Evolutionary conservation across 2,329 filamentous ascomycete species (phyloP).

Genomic region (Pseudopithomyces chartarum): DNA sequence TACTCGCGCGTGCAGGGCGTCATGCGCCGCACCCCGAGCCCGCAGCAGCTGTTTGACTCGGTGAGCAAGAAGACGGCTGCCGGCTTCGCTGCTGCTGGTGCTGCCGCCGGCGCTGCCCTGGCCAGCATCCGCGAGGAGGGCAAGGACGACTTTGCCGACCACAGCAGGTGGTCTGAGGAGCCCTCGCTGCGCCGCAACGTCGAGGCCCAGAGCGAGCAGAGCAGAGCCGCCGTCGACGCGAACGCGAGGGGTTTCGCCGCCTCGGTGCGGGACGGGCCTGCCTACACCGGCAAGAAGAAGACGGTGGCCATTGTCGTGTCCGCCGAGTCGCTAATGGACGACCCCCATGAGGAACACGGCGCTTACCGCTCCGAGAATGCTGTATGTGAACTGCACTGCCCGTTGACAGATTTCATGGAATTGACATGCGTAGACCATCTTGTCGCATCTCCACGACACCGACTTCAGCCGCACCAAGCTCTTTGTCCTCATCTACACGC

Average conservation of each 20-base stretch:
- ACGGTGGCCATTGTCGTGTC: conserved; percentile 89
- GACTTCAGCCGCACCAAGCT: conserved; percentile 76
- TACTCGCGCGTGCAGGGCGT: conserved; percentile 80
- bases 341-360: conserved; percentile 60
- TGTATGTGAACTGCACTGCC: conserved; percentile 59
- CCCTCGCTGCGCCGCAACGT: conserved; percentile 67
- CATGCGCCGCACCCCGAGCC: conserved; percentile 80
- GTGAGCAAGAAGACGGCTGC: conserved; percentile 82
- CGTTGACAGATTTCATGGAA: neutral
- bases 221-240: conserved; percentile 35
- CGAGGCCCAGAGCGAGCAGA: conserved; percentile 43
- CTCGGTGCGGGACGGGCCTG: conserved; percentile 29
- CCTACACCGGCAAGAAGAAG: conserved; percentile 54
- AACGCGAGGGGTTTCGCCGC: conserved; percentile 40
- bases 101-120: conserved; percentile 80
- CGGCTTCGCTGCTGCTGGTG: conserved; percentile 81
- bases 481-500: conserved; percentile 89
- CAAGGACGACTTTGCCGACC: conserved; percentile 78
- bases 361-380: conserved; percentile 74
- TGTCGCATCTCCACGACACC: conserved; percentile 83
- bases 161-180: conserved; percentile 92
- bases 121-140: conserved; percentile 85
- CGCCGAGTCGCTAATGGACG: conserved; percentile 68
- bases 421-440: conserved; percentile 60
- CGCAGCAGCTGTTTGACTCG: conserved; percentile 84